phyloP scores from a whole-genome alignment of 2,329 filamentous ascomycete genomes.

The Zymoseptoria pseudotritici region DNA sequence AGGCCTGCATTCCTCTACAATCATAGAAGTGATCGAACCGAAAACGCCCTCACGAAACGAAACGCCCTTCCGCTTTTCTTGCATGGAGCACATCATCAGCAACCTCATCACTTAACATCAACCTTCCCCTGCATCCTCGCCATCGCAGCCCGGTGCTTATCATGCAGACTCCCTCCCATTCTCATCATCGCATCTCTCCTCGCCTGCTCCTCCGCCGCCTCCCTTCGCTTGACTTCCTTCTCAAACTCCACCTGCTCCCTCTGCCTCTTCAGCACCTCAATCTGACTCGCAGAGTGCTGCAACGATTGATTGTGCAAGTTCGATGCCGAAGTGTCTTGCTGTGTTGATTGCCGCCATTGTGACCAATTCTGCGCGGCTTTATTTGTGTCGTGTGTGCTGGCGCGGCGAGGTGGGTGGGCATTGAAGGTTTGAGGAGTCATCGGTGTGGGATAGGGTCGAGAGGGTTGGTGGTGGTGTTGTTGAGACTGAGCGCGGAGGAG shows the following conservation, averaged over 20 bases:
- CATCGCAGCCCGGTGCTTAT: conserved; percentile 72
- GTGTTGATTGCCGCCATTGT: conserved; percentile 36
- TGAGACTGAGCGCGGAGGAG: background rate
- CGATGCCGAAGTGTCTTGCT: background rate
- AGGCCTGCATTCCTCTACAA: background rate
- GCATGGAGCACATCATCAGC: background rate
- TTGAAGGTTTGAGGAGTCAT: conserved; percentile 30
- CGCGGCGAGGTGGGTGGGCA: conserved; percentile 50
- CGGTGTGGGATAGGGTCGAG: background rate
- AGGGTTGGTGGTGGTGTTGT: conserved; percentile 1
- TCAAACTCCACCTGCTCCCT: conserved; percentile 40
- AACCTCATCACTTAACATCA: conserved; percentile 5
- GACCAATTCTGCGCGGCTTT: conserved; percentile 40
- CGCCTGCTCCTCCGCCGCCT: conserved; percentile 53
- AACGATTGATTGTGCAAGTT: background rate
- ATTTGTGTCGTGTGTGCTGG: conserved; percentile 38
- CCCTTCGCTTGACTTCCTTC: conserved; percentile 48
- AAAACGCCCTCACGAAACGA: too few species aligned
- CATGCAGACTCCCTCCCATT: conserved; percentile 59
- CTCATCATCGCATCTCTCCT: conserved; percentile 70
- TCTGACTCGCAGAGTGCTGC: background rate
- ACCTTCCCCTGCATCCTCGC: conserved; percentile 62
- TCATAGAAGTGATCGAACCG: too few species aligned
- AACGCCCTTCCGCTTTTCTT: too few species aligned
- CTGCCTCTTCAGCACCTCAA: background rate